Evolutionary conservation across 805 yeast species (phyloP), one percentile per base, ranked within the genome.

Genomic region (Tetrapisispora taiwanensis): DNA sequence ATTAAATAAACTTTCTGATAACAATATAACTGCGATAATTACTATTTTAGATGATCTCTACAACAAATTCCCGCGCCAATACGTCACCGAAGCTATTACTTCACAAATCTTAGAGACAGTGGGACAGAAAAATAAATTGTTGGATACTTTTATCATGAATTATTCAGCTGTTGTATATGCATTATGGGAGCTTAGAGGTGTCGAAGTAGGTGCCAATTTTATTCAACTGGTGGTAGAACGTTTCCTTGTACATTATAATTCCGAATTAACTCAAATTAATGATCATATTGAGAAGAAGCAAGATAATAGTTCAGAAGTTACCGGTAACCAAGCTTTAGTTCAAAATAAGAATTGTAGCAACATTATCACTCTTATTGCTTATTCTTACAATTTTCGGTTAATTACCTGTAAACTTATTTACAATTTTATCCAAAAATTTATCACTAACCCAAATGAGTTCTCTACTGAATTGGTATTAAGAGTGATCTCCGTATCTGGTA

Each of bases 151-250:
- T 59, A 76, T 89, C 33, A 74, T 83, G 48, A 70, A 85, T 28
- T 89, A 90, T 60, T 83, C 95, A 1, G 81, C 87, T 6, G 70
- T 87, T 7, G 75, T 81, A 2, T 80, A 80, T 19, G 81, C 95
- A 0, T 60, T 92, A 20, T 87, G 84, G 65, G 73, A 84, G 48
- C 56, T 79, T 18, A 84, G 84, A 52, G 97, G 98, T 18, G 76
- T 80, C 32, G 95, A 87, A 49, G 83, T 87, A 60, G 97, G 95
- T 47, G 98, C 97, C 0, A 75, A 69, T 52, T 81, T 88, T 47
- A 71, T 88, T 30, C 98, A 92, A 58, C 70, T 76, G 0, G 58
- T 84, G 44, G 84, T 89, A n/a, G 95, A 85, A 48, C 72, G 69
- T 45, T 78, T 84, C 53, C 79, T 81, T 31, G 54, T 54, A 3